Percentiles rank a stretch among this genome's conserved stretches.
phyloP scores from a whole-genome alignment of 352 stramenopile species.

The Aphanomyces euteiches region DNA sequence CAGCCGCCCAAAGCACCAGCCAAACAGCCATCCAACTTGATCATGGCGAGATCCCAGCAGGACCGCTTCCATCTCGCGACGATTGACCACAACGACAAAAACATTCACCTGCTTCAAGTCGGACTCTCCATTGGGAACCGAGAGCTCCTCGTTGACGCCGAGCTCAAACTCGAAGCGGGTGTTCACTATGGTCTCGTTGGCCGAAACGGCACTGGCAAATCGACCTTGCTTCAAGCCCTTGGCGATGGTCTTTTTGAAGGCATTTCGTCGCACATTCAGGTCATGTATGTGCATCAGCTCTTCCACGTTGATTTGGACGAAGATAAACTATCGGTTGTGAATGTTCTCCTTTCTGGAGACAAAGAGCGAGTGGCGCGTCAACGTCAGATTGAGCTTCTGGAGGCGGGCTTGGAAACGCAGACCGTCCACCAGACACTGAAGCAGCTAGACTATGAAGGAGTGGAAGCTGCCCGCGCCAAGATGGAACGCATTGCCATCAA shows the following conservation, averaged over 20 bases:
- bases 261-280: slow-evolving; percentile 43
- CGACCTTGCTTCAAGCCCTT: slow-evolving; percentile 91
- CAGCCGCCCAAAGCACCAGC: too few relatives aligned
- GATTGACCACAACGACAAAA: slow-evolving; percentile 9
- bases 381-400: slow-evolving; percentile 40
- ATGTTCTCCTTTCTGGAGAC: slow-evolving; percentile 17
- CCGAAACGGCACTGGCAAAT: slow-evolving; percentile 84
- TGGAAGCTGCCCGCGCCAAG: slow-evolving; percentile 39
- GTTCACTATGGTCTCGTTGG: slow-evolving; percentile 83
- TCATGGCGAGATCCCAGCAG: slow-evolving; percentile 5
- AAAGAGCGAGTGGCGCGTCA: slow-evolving; percentile 25
- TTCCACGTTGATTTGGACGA: slow-evolving; percentile 19
- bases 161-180: slow-evolving; percentile 72
- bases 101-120: slow-evolving; percentile 15
- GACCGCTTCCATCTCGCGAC: slow-evolving; percentile 14
- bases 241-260: slow-evolving; percentile 77
- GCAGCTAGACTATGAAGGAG: slow-evolving; percentile 32
- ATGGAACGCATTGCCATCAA: slow-evolving; percentile 46
- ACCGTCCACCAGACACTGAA: slow-evolving; percentile 5
- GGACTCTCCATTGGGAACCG: slow-evolving; percentile 7
- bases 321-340: not conserved
- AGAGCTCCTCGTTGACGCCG: slow-evolving; percentile 59
- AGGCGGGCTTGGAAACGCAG: slow-evolving; percentile 33
- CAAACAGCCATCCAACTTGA: not conserved
- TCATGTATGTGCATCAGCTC: slow-evolving; percentile 63